These are phyloP conservation scores for Cladochytrium replicatum DNA, from an alignment of 192 early-diverging fungal genomes.

Conservation along the genomic window DNA sequence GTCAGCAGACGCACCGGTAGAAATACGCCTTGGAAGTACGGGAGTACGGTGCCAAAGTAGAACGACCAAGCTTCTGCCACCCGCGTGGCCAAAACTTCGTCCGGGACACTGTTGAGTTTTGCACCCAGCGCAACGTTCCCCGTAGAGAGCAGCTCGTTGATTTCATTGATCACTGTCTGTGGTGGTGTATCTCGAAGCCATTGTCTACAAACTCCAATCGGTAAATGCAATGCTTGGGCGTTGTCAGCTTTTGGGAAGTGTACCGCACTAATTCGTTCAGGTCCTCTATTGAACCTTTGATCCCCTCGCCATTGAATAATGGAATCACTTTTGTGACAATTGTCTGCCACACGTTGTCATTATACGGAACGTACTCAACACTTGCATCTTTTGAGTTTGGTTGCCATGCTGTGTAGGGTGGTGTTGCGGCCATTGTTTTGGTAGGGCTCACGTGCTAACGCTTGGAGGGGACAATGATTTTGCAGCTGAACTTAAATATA, in stretches of 20 bases:
- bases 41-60: constrained; percentile 70
- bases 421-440: too few relatives aligned
- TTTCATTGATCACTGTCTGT: constrained; percentile 38
- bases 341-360: constrained; percentile 68
- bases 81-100: constrained; percentile 55
- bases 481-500: too few relatives aligned
- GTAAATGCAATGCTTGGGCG: neutral
- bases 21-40: constrained; percentile 80
- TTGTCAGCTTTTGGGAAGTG: constrained; percentile 6
- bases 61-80: constrained; percentile 72
- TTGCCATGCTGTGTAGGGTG: too few relatives aligned
- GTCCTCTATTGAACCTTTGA: constrained; percentile 77
- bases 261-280: constrained; percentile 69
- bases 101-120: constrained; percentile 52
- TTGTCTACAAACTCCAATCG: constrained; percentile 14
- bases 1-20: constrained; percentile 37
- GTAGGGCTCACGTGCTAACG: too few relatives aligned
- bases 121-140: constrained; percentile 59
- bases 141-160: constrained; percentile 44
- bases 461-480: too few relatives aligned
- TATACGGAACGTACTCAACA: too few relatives aligned
- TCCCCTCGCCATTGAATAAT: constrained; percentile 75
- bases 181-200: constrained; percentile 30
- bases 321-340: constrained; percentile 67
- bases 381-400: too few relatives aligned